A percentile compares a stretch with the other conserved stretches of the same genome.
Evolutionary conservation across 805 yeast genomes (phyloP).

Genomic region (Pichia insulana): DNA sequence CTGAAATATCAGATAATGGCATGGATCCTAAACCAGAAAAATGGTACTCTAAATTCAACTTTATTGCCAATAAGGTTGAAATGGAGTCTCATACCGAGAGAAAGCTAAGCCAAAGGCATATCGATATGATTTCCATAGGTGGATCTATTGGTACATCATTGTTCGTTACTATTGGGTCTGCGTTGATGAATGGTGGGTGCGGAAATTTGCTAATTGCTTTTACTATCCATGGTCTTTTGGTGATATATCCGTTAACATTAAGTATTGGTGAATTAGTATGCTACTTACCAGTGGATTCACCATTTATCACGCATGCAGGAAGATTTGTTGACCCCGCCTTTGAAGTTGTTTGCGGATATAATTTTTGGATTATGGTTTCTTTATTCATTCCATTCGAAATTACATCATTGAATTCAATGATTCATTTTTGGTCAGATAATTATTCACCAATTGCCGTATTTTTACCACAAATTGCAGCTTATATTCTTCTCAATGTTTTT

Average conservation of each 20-base stretch:
- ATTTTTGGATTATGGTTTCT: constrained; percentile 68
- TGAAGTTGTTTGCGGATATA: constrained; percentile 73
- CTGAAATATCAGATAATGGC: too few species aligned
- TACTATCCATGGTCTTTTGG: constrained; percentile 54
- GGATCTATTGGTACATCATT: constrained; percentile 79
- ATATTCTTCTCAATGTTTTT: constrained; percentile 55
- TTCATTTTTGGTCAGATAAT: constrained; percentile 75
- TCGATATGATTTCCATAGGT: constrained; percentile 70
- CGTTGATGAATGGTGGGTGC: constrained; percentile 61
- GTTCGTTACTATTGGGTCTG: constrained; percentile 64
- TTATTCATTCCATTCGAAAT: constrained; percentile 78
- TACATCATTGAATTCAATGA: constrained; percentile 67
- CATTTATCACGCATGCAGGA: constrained; percentile 67
- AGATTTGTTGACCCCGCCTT: constrained; percentile 69
- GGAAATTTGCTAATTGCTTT: constrained; percentile 57
- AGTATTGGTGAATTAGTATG: constrained; percentile 75
- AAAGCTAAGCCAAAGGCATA: constrained; percentile 56
- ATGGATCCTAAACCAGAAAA: too few species aligned
- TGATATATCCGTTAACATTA: constrained; percentile 57
- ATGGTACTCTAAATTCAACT: too few species aligned
- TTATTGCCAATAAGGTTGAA: background rate
- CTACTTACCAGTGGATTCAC: constrained; percentile 67
- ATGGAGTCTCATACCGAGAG: constrained; percentile 26
- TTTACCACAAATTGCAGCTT: constrained; percentile 54
- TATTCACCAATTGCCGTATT: constrained; percentile 66